Base-by-base conservation (phyloP, 805 yeast genomes). In the Ascoidea asiatica region DNA sequence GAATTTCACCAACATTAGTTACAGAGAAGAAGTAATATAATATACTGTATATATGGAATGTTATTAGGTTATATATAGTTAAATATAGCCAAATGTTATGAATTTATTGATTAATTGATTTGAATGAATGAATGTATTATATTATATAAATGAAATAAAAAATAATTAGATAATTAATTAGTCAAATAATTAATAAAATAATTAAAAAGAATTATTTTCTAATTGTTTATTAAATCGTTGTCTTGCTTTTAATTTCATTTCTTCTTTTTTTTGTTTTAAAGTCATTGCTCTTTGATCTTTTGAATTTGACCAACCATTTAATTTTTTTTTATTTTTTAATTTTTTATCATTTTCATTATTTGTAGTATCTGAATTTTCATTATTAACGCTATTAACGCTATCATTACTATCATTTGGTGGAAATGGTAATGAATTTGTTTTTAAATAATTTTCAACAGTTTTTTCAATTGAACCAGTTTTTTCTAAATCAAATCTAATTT, bases 381-480 rank as follows among this genome's bases (percentile, higher is more conserved):
- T 42, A 15, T 40, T 23, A 29, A 50, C 37, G 13, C 46, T 38
- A 41, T 19, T 37, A 8, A 46, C 37, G 5, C 54, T 46, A 43
- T 53, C 54, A 23, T 50, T 48, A 11, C 52, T 53, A 40, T 56
- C 50, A 5, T 63, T 71, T 4, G 75, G 72, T 5, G 85, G 81
- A 46, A 60, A 64, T 18, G 87, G 85, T 43, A 81, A 69, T 15
- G 64, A 62, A 11, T 82, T 80, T 37, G 70, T 75, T 43, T 72
- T 71, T 57, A 90, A 67, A 50, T 73, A 79, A 39, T 78, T 70
- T 43, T 87, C 84, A 7, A 88, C 79, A 0, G 97, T 89, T 6
- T 62, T 72, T 58, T 86, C 89, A 1, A 89, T 89, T 5, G 83
- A 79, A 0, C 95, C 94, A 0, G 92, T 77, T 47, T 75, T 67